Evolutionary conservation across 805 yeast species (phyloP), one percentile per base, ranked within the genome.

Genomic region (Scheffersomyces amazonensis): DNA sequence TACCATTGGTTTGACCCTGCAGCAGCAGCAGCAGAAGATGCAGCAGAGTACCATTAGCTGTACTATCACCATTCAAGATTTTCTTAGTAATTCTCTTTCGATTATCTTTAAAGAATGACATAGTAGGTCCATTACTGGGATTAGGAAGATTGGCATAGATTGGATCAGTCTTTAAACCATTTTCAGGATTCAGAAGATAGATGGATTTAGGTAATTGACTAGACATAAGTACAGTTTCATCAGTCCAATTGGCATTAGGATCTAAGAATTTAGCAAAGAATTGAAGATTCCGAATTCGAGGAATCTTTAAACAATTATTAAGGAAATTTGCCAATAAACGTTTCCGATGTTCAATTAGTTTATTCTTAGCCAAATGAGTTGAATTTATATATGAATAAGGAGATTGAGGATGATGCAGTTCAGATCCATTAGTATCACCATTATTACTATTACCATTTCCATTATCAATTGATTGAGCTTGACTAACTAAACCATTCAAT

Each of bases 211-310:
- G 75, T 31, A 69, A 51, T 37, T 67, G 72, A 37, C 62, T 59
- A 17, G 52, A 48, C 8, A 67, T 57, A 32, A 68, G 49, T 13
- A 56, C 40, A 4, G 63, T 58, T 40, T 69, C 95, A 53, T 90
- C 96, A 17, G 75, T 69, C 91, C 96, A 93, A 47, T 78, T 76
- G 10, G 87, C 78, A 43, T 83, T 83, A 5, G 98, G 96, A 54
- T 89, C 93, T 40, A 93, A 60, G 53, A 93, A 93, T 53, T 83
- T 79, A 29, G 79, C 73, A 52, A 89, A 87, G 16, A 85, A 79
- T 15, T 72, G 71, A 46, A 81, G 76, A 18, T 71, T 70, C 28
- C 79, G 62, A 16, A 93, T 71, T 45, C 72, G 76, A 1, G 68
- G 65, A 33, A 81, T 79, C 8, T 64, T 59, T 37, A 78, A 51